phyloP scores from a whole-genome alignment of 164 flowering plant species.

The Vitis rotundifolia region DNA sequence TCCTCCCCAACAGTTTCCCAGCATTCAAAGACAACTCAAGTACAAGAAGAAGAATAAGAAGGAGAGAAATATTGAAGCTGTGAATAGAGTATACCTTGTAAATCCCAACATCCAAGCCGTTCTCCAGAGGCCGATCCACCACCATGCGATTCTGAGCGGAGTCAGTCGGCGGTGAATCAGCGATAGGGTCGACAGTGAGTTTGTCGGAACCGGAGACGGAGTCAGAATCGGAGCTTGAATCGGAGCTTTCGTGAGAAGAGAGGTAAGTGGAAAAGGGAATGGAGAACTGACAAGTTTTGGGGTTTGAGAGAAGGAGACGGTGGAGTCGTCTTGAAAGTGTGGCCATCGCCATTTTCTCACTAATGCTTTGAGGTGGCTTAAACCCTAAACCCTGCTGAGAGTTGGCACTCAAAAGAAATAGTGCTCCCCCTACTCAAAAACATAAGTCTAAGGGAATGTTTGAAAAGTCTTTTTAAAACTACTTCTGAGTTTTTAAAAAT shows the following conservation, averaged over 20 bases:
- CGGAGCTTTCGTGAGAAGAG: slow-evolving; percentile 4
- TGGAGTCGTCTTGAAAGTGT: slow-evolving; percentile 27
- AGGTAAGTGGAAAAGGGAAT: slow-evolving; percentile 20
- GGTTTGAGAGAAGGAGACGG: slow-evolving; percentile 24
- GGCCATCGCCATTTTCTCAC: not conserved
- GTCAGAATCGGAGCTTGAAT: slow-evolving; percentile 15
- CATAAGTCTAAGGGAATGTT: too few relatives aligned
- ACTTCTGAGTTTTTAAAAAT: too few relatives aligned
- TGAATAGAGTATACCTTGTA: slow-evolving; percentile 52
- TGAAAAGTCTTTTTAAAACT: too few relatives aligned
- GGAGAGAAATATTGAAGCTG: too few relatives aligned
- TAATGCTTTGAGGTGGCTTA: too few relatives aligned
- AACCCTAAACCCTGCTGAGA: too few relatives aligned
- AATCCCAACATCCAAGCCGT: slow-evolving; percentile 76
- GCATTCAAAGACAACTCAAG: too few relatives aligned
- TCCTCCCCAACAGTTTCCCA: too few relatives aligned
- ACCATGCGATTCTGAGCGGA: slow-evolving; percentile 12
- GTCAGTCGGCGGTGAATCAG: slow-evolving; percentile 7
- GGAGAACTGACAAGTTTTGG: slow-evolving; percentile 21
- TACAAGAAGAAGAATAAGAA: too few relatives aligned
- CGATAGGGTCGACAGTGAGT: not conserved
- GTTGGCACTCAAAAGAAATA: too few relatives aligned
- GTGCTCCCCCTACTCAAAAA: too few relatives aligned
- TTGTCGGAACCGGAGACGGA: slow-evolving; percentile 23
- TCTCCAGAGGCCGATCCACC: slow-evolving; percentile 50